Conservation (phyloP, 371 early-diverging fungal genomes). For the Mortierella sp. region DNA sequence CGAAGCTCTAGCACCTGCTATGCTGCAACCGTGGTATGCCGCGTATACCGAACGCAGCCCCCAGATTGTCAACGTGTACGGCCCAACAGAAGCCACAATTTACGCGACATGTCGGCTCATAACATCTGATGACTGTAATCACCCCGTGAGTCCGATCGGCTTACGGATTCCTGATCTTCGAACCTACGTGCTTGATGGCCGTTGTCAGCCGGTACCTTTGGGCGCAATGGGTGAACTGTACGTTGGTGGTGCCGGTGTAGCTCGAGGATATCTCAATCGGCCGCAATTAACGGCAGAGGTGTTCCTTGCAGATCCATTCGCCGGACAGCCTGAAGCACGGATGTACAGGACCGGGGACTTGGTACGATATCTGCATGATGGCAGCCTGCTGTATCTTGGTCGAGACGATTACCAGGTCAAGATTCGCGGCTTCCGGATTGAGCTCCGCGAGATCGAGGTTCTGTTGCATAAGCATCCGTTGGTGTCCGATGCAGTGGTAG, state of each 20-base stretch:
- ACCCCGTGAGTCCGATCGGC: not conserved
- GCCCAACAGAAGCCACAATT: slow-evolving; percentile 37
- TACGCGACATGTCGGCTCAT: not conserved
- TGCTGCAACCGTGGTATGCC: not conserved
- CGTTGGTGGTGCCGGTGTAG: slow-evolving; percentile 5
- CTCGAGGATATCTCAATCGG: slow-evolving; percentile 30
- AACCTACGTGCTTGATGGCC: slow-evolving; percentile 8
- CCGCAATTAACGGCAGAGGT: slow-evolving; percentile 21
- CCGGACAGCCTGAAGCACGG: not conserved
- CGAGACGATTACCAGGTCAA: slow-evolving; percentile 34
- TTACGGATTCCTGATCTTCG: not conserved
- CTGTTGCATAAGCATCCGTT: slow-evolving; percentile 4
- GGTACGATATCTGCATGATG: slow-evolving; percentile 26
- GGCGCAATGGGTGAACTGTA: slow-evolving; percentile 34
- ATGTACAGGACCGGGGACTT: slow-evolving; percentile 58
- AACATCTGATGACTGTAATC: not conserved
- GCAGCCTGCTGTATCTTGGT: slow-evolving; percentile 23
- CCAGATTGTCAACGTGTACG: slow-evolving; percentile 32
- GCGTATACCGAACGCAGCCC: not conserved
- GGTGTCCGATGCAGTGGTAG: not conserved
- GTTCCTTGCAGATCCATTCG: slow-evolving; percentile 4
- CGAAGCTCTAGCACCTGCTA: not conserved
- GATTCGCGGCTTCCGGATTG: slow-evolving; percentile 35
- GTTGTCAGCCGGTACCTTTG: slow-evolving; percentile 1
- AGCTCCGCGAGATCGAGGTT: slow-evolving; percentile 27